Base-by-base conservation (phyloP, 2,329 filamentous ascomycete species). In the Helminthosporium solani region DNA sequence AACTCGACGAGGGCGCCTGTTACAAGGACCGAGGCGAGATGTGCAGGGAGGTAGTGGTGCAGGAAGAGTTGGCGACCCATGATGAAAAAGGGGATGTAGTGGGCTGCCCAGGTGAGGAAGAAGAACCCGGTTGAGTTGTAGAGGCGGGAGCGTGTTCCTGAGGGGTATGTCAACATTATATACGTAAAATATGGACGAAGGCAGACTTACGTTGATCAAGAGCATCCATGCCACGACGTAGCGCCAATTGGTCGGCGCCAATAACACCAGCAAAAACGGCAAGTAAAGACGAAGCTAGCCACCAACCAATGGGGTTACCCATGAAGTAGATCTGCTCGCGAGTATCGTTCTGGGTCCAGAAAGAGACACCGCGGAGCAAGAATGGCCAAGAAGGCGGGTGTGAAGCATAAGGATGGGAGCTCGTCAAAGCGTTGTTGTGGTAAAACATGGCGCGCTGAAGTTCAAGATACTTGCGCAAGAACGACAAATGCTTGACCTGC, bases 111-210 rank as follows among this genome's bases (percentile, higher is more conserved):
- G 45, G 90, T 90, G 46, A 99, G 82, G 83, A 96, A 97, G 78
- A 99, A 95, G 82, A 99, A 99, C 19, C 94, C 94, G 0, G 94
- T 97, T 44, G 90, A 96, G 79, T 97, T 97, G 76, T 99, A 99
- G 40, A 99, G 81, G 54, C 91, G 90, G 19, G 88, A 91, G 56
- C 94, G 91, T 23, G 94, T 90, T 56, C 90, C 90, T 87, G 66
- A 38, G 50, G 34, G 37, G 45, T 50, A 18, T 37, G 64, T 76
- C 65, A 75, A 39, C 51, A 18, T 42, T 19, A 40, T 42, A 3
- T 2, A 33, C 14, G 35, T 21, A 14, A 30, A 16, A 4, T 30
- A 28, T 33, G 23, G 11, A 23, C 16, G n/a, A n/a, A n/a, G 21
- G 16, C n/a, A n/a, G 33, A 86, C 90, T 85, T 81, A 94, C 92